A percentile compares a stretch with the other conserved stretches of the same genome.
These are phyloP conservation scores for Solanum tarapatanum DNA, from an alignment of 257 asterid species.

Conservation along the genomic window DNA sequence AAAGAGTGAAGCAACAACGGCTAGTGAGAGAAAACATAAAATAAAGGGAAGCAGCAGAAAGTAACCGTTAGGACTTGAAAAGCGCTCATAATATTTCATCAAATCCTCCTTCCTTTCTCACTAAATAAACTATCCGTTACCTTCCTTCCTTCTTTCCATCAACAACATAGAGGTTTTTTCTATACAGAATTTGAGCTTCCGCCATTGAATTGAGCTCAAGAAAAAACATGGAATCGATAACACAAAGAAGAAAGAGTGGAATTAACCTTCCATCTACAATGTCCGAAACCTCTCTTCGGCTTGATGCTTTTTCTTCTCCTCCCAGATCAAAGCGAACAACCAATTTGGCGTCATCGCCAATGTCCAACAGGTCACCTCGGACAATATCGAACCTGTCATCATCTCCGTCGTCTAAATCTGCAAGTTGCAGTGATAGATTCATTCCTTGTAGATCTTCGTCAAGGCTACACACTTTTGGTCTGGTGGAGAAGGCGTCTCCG, in stretches of 20 bases:
- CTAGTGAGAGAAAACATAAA: neutral
- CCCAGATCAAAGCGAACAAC: neutral
- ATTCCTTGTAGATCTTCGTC: constrained; percentile 98
- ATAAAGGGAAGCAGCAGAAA: constrained; percentile 15
- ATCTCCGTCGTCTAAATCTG: constrained; percentile 57
- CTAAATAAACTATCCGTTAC: neutral
- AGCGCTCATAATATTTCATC: neutral
- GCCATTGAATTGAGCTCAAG: neutral
- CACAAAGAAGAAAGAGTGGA: constrained; percentile 70
- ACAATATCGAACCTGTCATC: constrained; percentile 73
- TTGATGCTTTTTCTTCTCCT: constrained; percentile 38
- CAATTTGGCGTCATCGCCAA: constrained; percentile 49
- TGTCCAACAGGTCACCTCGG: constrained; percentile 82
- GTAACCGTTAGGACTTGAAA: constrained; percentile 34
- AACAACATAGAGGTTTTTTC: constrained; percentile 8
- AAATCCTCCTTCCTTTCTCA: neutral
- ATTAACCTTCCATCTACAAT: constrained; percentile 69
- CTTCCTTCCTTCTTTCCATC: constrained; percentile 1
- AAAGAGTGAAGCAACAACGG: neutral
- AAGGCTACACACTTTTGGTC: constrained; percentile 86
- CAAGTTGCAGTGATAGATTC: constrained; percentile 81
- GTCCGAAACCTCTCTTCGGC: constrained; percentile 62
- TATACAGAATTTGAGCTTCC: neutral
- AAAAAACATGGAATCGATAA: constrained; percentile 41
- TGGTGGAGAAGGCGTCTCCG: constrained; percentile 73